Conservation (phyloP, 805 yeast species). For the Ogataea ramenticola region DNA sequence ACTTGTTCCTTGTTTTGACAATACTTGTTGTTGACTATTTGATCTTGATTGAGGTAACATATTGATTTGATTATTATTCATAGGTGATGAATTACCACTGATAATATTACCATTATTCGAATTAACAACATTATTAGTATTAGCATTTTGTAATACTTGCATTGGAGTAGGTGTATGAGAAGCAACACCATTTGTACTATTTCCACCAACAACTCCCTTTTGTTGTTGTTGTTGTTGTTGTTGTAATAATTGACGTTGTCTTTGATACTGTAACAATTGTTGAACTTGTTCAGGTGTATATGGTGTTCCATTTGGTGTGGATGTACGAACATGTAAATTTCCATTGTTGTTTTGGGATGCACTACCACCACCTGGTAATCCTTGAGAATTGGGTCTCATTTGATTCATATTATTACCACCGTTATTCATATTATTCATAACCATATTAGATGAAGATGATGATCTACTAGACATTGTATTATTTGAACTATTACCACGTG, state of each 20-base stretch:
- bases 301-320: conserved; percentile 49
- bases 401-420: not conserved
- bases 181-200: conserved; percentile 1
- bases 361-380: not conserved
- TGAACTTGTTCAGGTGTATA: conserved; percentile 57
- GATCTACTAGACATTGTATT: not conserved
- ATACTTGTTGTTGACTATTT: not conserved
- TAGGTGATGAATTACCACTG: not conserved
- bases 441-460: not conserved
- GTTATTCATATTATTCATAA: not conserved
- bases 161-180: conserved; percentile 15
- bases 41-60: not conserved
- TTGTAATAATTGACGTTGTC: conserved; percentile 36
- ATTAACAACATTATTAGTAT: not conserved
- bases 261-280: conserved; percentile 44
- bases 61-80: not conserved
- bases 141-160: conserved; percentile 11
- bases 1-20: not conserved
- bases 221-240: conserved; percentile 4
- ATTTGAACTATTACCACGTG: not conserved
- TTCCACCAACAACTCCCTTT: not conserved
- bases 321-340: conserved; percentile 20
- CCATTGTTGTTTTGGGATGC: not conserved
- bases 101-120: no score
- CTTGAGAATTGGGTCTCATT: not conserved